A percentile compares a stretch with the other conserved stretches of the same genome.
Evolutionary conservation across 2,329 filamentous ascomycete species (phyloP).

Genomic region (Bertia moriformis): DNA sequence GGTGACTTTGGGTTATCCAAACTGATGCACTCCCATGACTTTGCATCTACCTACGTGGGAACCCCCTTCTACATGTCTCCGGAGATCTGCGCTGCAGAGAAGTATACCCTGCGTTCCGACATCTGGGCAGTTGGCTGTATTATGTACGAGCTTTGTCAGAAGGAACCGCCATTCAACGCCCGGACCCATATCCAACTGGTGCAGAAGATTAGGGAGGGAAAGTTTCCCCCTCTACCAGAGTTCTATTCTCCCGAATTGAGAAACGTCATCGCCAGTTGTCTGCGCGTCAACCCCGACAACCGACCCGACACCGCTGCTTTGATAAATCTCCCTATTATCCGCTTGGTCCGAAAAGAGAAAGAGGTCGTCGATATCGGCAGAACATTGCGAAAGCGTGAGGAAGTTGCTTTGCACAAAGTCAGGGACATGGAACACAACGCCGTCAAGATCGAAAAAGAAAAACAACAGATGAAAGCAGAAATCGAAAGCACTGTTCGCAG

Average conservation of each 20-base stretch:
- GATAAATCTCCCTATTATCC: slow-evolving; percentile 75
- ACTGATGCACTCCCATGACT: slow-evolving; percentile 90
- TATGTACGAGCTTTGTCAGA: slow-evolving; percentile 90
- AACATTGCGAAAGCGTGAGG: slow-evolving; percentile 6
- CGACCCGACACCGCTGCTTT: slow-evolving; percentile 75
- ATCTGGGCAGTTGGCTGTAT: slow-evolving; percentile 98
- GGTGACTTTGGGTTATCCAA: slow-evolving; percentile 97
- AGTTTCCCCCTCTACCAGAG: slow-evolving; percentile 62
- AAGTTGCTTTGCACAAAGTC: neutral
- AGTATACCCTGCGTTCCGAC: slow-evolving; percentile 90
- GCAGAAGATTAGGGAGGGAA: slow-evolving; percentile 88
- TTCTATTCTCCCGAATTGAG: slow-evolving; percentile 77
- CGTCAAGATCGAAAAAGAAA: slow-evolving; percentile 51
- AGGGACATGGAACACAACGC: slow-evolving; percentile 48
- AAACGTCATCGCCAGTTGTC: slow-evolving; percentile 72
- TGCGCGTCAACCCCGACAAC: slow-evolving; percentile 72
- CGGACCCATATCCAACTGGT: slow-evolving; percentile 87
- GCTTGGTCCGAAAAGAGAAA: slow-evolving; percentile 78
- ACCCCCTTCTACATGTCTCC: slow-evolving; percentile 99
- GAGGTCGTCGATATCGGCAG: slow-evolving; percentile 66
- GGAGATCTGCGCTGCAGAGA: slow-evolving; percentile 86
- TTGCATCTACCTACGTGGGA: slow-evolving; percentile 93
- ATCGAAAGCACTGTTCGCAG: slow-evolving; percentile 64
- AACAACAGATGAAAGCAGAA: slow-evolving; percentile 50
- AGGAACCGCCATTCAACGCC: slow-evolving; percentile 89